Base-by-base conservation (phyloP, 2,329 filamentous ascomycete genomes). In the Cladosporium halotolerans region DNA sequence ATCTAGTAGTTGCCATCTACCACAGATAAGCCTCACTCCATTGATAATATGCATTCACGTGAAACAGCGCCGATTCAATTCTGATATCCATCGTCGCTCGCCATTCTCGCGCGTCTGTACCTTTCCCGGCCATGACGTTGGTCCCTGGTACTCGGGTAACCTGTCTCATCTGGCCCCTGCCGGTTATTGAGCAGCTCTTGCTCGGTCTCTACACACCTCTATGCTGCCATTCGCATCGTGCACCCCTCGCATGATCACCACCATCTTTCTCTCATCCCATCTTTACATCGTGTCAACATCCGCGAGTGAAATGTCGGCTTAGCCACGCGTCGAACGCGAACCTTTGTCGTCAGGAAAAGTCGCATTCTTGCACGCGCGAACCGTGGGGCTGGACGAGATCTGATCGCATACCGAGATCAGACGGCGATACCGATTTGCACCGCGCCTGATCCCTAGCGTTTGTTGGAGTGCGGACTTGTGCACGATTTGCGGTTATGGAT, bases 401-500 rank as follows among this genome's bases (percentile, higher is more conserved):
- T 19, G 34, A 23, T 36, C 38, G 48, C 31, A 38, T 28, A 51
- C 40, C 8, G 28, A 31, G 31, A 43, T 43, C n/a, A 13, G 31
- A 51, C 40, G 41, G 14, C 32, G 23, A 32, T 10, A 34, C 28
- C 42, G 38, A 16, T 32, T 13, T 23, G 14, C 32, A 10, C 23
- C 28, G 28, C 19, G 34, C 14, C 5, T 41, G 40, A 44, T 42
- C n/a, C n/a, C 36, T 39, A 39, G 10, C 36, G 11, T 14, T 14
- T 39, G n/a, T 39, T 13, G n/a, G 7, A 13, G 36, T n/a, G 8
- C n/a, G 36, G 13, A n/a, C n/a, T n/a, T 39, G 48, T 51, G 36
- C 44, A 40, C 48, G 32, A 16, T 31, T 38, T 32, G 32, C 40
- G 34, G 41, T n/a, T 16, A 53, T 53, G 51, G 51, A 63, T 43